Base-by-base conservation (phyloP, 108 stramenopile genomes). In the Seminavis robusta region DNA sequence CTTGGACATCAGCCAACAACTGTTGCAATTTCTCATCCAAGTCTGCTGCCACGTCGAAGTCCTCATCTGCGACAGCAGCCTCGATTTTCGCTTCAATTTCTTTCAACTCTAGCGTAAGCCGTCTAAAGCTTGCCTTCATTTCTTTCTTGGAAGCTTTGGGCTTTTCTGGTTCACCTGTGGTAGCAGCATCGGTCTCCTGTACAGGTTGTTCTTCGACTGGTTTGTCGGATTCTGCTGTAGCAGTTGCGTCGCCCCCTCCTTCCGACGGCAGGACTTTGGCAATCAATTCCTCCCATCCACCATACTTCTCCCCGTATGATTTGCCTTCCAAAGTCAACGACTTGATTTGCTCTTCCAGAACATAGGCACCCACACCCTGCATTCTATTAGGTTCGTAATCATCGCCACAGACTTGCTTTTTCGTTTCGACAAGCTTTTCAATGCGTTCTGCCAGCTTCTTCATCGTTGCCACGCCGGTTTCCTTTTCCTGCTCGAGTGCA, bases 301-400 rank as follows among this genome's bases (percentile, higher is more conserved):
- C 84, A 51, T 76, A 86, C 48, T 80, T 86, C 10, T 70, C 69
- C 33, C 80, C 80, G 33, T 82, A 50, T 5, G 74, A 43, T 39
- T 63, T 36, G 33, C 80, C 82, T 51, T 81, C 81, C 3, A 64
- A 59, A 32, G 50, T 71, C 38, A 92, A 59, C 43, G 79, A 74
- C 47, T 63, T 51, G 28, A 92, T 86, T 63, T 86, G 82, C 27
- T 72, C 73, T 15, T 86, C 68, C 23, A 92, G 56, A 1, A 92
- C 84, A 59, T 79, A 68, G 23, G 74, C 82, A 56, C 81, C 86
- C 38, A 92, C 82, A 38, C 62, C 62, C 36, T 82, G 57, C 6
- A 92, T 83, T 56, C 38, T 81, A 34, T 77, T 73, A 6, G 52
- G 51, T 33, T 75, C 56, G 20, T 66, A 44, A 28, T 47, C 49